A percentile compares a stretch with the other conserved stretches of the same genome.
Conservation (phyloP, 257 asterid genomes). For the Salvia rosmarinus region DNA sequence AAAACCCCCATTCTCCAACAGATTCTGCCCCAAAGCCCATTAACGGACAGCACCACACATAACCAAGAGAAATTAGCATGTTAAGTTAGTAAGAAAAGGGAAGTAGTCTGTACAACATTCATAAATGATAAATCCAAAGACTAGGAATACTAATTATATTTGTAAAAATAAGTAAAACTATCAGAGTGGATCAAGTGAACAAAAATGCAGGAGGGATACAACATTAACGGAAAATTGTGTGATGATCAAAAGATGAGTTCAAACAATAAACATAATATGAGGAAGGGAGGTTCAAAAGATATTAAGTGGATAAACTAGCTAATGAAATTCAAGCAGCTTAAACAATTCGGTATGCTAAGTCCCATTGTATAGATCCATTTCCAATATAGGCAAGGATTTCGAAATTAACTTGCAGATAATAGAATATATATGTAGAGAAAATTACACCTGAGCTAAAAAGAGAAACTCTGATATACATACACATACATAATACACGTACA, state of each 20-base stretch:
- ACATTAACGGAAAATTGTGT: neutral
- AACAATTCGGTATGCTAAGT: neutral
- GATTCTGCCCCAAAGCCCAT: conserved; percentile 21
- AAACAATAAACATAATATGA: neutral
- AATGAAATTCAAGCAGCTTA: neutral
- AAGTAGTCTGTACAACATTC: neutral
- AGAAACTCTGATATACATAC: neutral
- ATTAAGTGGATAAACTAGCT: neutral
- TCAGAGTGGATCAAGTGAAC: neutral
- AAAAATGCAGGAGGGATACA: neutral
- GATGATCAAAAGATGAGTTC: conserved; percentile 2
- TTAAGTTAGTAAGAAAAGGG: neutral
- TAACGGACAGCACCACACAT: neutral
- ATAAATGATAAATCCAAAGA: neutral
- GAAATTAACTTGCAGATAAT: neutral
- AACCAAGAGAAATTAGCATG: neutral
- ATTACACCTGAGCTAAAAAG: neutral
- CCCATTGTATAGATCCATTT: neutral
- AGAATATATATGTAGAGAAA: neutral
- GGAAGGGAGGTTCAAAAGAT: neutral
- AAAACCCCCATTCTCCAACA: neutral
- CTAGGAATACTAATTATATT: neutral
- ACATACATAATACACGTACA: neutral
- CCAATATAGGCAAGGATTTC: neutral
- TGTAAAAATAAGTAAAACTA: neutral